phyloP scores from a whole-genome alignment of 2,329 filamentous ascomycete species.

The Thielaviopsis euricoi region DNA sequence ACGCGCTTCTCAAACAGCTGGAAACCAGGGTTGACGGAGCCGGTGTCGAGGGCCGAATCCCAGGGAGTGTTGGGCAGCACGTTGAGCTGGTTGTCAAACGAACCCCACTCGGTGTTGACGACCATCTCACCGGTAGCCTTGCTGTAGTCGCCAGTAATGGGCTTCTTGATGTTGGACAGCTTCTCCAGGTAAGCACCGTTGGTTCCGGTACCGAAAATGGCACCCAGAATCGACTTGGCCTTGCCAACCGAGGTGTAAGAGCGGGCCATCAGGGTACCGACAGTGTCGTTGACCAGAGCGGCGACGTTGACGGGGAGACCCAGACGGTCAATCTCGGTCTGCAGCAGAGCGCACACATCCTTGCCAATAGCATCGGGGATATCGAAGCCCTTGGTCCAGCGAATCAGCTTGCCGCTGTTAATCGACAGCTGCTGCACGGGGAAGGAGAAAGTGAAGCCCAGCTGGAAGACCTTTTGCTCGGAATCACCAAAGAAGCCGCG shows the following conservation, averaged over 20 bases:
- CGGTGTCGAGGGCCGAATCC: conserved; percentile 60
- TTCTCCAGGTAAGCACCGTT: conserved; percentile 97
- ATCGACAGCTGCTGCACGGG: conserved; percentile 88
- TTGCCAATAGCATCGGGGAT: conserved; percentile 88
- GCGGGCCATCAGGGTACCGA: conserved; percentile 92
- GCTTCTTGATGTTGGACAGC: conserved; percentile 68
- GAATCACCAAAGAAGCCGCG: conserved; percentile 48
- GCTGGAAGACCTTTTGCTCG: conserved; percentile 54
- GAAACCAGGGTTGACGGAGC: conserved; percentile 77
- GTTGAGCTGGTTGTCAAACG: conserved; percentile 85
- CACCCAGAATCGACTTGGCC: conserved; percentile 74
- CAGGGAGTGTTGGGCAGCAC: conserved; percentile 76
- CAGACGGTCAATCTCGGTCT: conserved; percentile 75
- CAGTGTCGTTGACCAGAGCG: conserved; percentile 91
- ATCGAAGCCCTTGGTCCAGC: conserved; percentile 98
- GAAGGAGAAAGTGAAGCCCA: conserved; percentile 99
- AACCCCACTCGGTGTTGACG: conserved; percentile 96
- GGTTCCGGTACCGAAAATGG: conserved; percentile 93
- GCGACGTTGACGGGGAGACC: conserved; percentile 84
- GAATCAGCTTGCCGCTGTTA: conserved; percentile 84
- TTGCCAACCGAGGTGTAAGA: conserved; percentile 87
- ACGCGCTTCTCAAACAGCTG: conserved; percentile 99
- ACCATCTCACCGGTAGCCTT: conserved; percentile 82
- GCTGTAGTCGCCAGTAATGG: conserved; percentile 54
- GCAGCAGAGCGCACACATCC: conserved; percentile 82